phyloP scores from a whole-genome alignment of 345 rosid species.

The Trapa bicornis region DNA sequence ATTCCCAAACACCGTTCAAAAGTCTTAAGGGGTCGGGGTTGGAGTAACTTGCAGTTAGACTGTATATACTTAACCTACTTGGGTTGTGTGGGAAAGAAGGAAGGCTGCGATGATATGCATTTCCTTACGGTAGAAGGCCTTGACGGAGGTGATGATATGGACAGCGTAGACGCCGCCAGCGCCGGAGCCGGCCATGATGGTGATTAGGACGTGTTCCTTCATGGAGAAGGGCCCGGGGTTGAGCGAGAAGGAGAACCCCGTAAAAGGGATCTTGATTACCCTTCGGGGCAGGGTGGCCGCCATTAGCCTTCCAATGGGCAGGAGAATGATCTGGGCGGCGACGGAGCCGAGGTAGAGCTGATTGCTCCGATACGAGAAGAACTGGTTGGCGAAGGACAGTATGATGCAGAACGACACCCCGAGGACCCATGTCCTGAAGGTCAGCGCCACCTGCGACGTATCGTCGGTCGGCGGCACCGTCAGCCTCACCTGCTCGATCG shows the following conservation, averaged over 20 bases:
- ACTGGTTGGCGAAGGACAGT: constrained; percentile 86
- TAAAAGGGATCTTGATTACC: constrained; percentile 26
- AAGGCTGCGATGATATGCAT: not conserved
- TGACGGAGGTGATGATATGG: constrained; percentile 88
- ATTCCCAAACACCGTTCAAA: too few species aligned
- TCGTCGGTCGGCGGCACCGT: constrained; percentile 92
- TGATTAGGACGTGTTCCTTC: constrained; percentile 93
- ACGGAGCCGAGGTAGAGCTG: constrained; percentile 80
- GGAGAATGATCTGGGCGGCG: constrained; percentile 75
- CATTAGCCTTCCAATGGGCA: constrained; percentile 89
- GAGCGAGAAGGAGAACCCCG: constrained; percentile 33
- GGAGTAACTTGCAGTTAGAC: too few species aligned
- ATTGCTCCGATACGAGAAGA: constrained; percentile 89
- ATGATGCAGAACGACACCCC: constrained; percentile 57
- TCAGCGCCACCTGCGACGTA: constrained; percentile 69
- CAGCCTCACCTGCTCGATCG: constrained; percentile 77
- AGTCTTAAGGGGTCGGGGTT: too few species aligned
- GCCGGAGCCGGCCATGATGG: constrained; percentile 84
- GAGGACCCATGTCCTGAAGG: constrained; percentile 85
- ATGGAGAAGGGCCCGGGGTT: constrained; percentile 94
- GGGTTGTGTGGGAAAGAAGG: constrained; percentile 1
- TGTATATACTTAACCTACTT: not conserved
- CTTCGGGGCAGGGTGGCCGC: constrained; percentile 50
- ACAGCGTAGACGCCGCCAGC: constrained; percentile 80
- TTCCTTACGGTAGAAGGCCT: constrained; percentile 45